These are phyloP conservation scores for Centaurea solstitialis DNA, from an alignment of 129 eudicot species.

Conservation along the genomic window DNA sequence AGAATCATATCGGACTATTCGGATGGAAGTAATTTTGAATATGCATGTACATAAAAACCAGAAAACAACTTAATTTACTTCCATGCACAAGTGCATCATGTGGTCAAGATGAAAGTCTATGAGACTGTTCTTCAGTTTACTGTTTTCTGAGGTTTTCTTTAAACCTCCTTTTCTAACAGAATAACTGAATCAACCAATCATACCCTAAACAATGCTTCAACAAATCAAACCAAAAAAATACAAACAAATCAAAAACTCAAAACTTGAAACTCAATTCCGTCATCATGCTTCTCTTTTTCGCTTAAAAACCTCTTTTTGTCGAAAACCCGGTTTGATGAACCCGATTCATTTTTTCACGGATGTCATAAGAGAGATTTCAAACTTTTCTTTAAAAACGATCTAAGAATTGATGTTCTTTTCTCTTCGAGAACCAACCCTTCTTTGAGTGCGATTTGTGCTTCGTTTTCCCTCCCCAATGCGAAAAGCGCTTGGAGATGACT, in stretches of 20 bases:
- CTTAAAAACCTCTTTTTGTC: conserved; percentile 18
- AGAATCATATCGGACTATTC: too few relatives aligned
- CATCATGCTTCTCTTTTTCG: conserved; percentile 18
- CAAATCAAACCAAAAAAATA: neutral
- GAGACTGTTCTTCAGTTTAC: too few relatives aligned
- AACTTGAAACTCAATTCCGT: conserved; percentile 10
- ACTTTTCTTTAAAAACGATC: too few relatives aligned
- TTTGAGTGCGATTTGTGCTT: conserved; percentile 77
- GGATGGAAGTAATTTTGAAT: too few relatives aligned
- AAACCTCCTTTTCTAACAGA: too few relatives aligned
- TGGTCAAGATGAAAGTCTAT: too few relatives aligned
- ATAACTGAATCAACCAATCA: conserved; percentile 26
- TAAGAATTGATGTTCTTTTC: too few relatives aligned
- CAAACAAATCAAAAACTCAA: conserved; percentile 31
- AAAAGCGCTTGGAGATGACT: conserved; percentile 68
- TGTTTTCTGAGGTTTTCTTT: too few relatives aligned
- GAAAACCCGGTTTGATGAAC: conserved; percentile 5
- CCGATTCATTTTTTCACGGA: conserved; percentile 16
- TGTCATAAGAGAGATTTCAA: neutral
- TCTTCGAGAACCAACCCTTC: conserved; percentile 40
- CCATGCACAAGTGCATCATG: too few relatives aligned
- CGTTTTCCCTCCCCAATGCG: conserved; percentile 62
- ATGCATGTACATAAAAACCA: too few relatives aligned
- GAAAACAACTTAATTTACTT: too few relatives aligned
- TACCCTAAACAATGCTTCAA: conserved; percentile 33